Base-by-base conservation (phyloP, 1,284 basidiomycete genomes). In the Irpex sp. region DNA sequence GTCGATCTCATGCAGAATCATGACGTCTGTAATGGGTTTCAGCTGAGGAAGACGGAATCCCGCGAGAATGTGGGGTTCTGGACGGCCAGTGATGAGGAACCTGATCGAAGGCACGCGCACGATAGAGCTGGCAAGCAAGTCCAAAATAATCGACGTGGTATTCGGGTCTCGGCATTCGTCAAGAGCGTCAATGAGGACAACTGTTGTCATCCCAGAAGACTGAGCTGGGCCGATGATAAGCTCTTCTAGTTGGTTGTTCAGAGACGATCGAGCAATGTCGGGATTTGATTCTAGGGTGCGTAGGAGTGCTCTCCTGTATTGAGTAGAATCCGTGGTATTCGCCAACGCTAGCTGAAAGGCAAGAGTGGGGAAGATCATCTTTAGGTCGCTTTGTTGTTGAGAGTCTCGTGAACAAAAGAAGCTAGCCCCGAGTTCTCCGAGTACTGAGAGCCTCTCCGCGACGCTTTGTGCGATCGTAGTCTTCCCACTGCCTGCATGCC, bases 321-420 rank as follows among this genome's bases (percentile, higher is more conserved):
- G 40, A 2, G 40, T 9, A 2, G 40, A 44, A 5, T 44, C 40
- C 4, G 40, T 44, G 40, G 8, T 44, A 44, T 44, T 44, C 4
- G 40, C 40, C 40, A 15, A 11, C 40, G 40, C 40, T 44, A 44
- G 40, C 40, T 44, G 40, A 15, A 44, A 44, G 40, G 70, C 70
- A 34, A 74, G 67, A 11, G 73, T 73, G 4, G 68, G 61, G 62
- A 74, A 70, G 13, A 74, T 61, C 2, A 70, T 55, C 2, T 64
- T 44, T 0, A 67, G 59, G 38, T 70, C 64, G 51, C 70, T 70
- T 57, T 65, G 65, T 0, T 70, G 66, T 0, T 54, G 65, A 44
- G 60, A 40, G 21, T 44, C 40, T 9, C 74, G 66, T 2, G 73
- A 72, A 54, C 72, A 76, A 65, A 75, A 77, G 64, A 76, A 75